Percentiles rank a stretch among this genome's conserved stretches.
phyloP scores from a whole-genome alignment of 75 land plant species.

The Pinus tabuliformis region DNA sequence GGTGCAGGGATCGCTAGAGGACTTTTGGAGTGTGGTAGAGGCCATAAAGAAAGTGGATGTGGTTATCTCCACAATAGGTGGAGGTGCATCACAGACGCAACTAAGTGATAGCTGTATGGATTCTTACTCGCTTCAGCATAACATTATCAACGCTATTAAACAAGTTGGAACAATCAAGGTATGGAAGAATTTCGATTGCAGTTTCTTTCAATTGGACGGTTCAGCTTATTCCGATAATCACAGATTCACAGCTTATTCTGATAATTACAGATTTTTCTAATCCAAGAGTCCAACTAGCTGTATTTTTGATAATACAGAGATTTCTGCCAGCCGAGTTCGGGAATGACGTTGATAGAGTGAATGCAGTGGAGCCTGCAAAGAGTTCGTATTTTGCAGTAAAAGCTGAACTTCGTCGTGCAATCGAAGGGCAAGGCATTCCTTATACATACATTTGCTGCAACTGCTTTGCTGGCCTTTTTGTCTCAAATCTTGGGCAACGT shows the following conservation, averaged over 20 bases:
- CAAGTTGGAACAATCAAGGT: no score
- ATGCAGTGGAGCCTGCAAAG: slow-evolving; percentile 9
- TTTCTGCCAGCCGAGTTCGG: slow-evolving; percentile 55
- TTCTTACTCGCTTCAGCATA: no score
- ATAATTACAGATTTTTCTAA: no score
- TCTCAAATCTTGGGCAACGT: slow-evolving; percentile 28
- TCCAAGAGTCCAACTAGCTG: no score
- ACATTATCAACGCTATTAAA: no score
- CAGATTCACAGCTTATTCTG: no score
- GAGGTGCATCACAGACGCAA: no score
- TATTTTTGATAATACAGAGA: slow-evolving; percentile 17
- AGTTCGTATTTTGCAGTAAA: slow-evolving; percentile 14
- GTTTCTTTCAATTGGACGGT: no score
- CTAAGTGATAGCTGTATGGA: no score
- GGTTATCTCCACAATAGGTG: slow-evolving; percentile 27
- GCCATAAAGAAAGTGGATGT: slow-evolving; percentile 25
- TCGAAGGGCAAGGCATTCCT: slow-evolving; percentile 53
- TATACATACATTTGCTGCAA: slow-evolving; percentile 32
- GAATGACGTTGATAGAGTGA: slow-evolving; percentile 22
- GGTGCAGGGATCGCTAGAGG: slow-evolving; percentile 14
- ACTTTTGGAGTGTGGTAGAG: slow-evolving; percentile 17
- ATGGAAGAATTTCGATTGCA: no score
- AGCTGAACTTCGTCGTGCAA: slow-evolving; percentile 16
- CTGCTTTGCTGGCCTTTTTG: slow-evolving; percentile 40
- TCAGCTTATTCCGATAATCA: no score